Evolutionary conservation across 2,329 filamentous ascomycete species (phyloP).

Genomic region (Penicillium fuscoglaucum): DNA sequence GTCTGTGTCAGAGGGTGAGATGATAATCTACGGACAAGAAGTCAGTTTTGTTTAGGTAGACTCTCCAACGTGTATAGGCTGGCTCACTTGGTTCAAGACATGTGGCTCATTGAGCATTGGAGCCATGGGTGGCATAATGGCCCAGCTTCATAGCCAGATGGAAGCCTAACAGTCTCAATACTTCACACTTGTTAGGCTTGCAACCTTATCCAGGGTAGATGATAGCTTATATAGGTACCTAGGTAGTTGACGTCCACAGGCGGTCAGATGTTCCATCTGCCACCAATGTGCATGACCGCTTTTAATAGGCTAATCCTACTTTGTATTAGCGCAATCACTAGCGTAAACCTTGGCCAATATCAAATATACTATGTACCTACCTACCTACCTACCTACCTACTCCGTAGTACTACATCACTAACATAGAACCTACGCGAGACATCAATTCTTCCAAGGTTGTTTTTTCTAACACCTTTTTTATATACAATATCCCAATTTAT

Average conservation of each 20-base stretch:
- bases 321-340: background rate
- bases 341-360: background rate
- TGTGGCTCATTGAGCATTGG: conserved; percentile 21
- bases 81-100: conserved; percentile 25
- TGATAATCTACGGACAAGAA: conserved; percentile 68
- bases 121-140: conserved; percentile 21
- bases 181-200: background rate
- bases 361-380: background rate
- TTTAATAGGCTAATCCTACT: background rate
- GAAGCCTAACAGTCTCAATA: background rate
- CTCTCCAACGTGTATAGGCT: conserved; percentile 19
- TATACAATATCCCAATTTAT: background rate
- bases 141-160: conserved; percentile 6
- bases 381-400: no score
- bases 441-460: background rate
- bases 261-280: conserved; percentile 6
- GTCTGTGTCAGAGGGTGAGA: conserved; percentile 86
- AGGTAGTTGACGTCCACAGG: conserved; percentile 1
- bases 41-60: conserved; percentile 12
- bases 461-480: background rate
- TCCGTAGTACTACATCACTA: no score
- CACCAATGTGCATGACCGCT: background rate
- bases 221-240: background rate
- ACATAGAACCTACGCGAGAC: background rate
- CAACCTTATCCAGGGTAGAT: background rate